Base-by-base conservation (phyloP, 257 asterid species). In the Jaltomata sinuosa region DNA sequence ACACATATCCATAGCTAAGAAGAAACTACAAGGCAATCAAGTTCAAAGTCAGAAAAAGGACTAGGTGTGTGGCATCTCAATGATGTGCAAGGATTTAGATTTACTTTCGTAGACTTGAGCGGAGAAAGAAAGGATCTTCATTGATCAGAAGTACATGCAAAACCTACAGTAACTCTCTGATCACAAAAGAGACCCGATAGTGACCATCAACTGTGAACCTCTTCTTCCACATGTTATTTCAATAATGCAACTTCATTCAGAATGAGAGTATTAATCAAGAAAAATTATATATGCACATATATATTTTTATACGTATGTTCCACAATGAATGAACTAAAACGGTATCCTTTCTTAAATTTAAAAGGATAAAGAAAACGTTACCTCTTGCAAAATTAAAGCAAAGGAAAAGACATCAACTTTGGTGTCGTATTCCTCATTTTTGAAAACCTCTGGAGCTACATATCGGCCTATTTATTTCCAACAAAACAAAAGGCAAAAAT, bases 361-460 rank as follows among this genome's bases (percentile, higher is more conserved):
- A 15, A 25, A 2, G 22, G 21, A 62, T 9, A 81, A 11, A 82
- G 21, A 18, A 61, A 8, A 22, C 79, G 57, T 84, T 88, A 94
- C 99, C 99, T 97, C 98, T 89, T 97, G 99, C 86, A 97, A 88
- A 82, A 97, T 97, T 65, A 97, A 86, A 64, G 96, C 97, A 90
- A 95, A 97, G 77, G 99, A 95, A 92, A 95, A 97, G 76, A 97
- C 97, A 84, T 97, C 99, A 81, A 95, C 99, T 92, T 95, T 95
- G 15, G 98, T 95, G 86, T 94, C 98, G 49, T 97, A 97, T 85
- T 91, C 99, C 87, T 97, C 95, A 74, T 94, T 89, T 87, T 85
- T 94, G 91, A 88, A 93, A 81, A 95, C 94, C 90, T 97, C 99
- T 0, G 99, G 98, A 89, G 99, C 98, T 87, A 93, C 87, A 87